Conservation (phyloP, 2,329 filamentous ascomycete genomes). For the Ustulina deusta region DNA sequence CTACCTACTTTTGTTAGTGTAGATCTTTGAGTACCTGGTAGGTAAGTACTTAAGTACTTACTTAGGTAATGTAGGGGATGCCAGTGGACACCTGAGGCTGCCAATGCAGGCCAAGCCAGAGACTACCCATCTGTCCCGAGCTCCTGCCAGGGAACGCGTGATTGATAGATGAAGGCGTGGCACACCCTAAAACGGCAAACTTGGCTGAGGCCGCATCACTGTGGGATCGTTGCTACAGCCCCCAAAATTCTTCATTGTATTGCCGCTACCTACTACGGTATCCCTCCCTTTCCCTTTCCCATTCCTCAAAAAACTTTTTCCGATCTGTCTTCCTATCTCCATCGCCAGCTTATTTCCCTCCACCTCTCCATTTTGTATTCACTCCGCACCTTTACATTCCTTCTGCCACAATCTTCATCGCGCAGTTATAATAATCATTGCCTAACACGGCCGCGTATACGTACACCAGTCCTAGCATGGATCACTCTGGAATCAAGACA, state of each 20-base stretch:
- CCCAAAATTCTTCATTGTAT: constrained; percentile 24
- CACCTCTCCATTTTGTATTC: constrained; percentile 6
- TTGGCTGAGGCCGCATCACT: constrained; percentile 27
- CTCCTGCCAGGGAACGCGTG: constrained; percentile 32
- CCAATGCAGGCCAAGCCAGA: constrained; percentile 13
- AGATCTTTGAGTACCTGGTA: neutral
- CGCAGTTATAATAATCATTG: neutral
- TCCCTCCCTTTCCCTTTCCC: constrained; percentile 8
- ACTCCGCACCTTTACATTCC: constrained; percentile 11
- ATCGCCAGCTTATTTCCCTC: neutral
- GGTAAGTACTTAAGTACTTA: too few species aligned
- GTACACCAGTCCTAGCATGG: constrained; percentile 42
- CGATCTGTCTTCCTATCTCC: neutral
- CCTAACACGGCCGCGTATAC: constrained; percentile 1
- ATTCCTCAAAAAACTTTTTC: constrained; percentile 1
- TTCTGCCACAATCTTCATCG: constrained; percentile 7
- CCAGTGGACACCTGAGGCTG: constrained; percentile 7
- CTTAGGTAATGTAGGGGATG: neutral
- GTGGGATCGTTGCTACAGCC: constrained; percentile 21
- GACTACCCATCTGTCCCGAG: constrained; percentile 22
- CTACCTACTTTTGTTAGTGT: too few species aligned
- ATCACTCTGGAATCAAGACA: constrained; percentile 45
- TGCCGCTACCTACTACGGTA: neutral
- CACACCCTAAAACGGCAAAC: constrained; percentile 34
- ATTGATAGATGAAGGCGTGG: constrained; percentile 32